phyloP scores from a whole-genome alignment of 352 stramenopile species.

The Phytophthora capsici region DNA sequence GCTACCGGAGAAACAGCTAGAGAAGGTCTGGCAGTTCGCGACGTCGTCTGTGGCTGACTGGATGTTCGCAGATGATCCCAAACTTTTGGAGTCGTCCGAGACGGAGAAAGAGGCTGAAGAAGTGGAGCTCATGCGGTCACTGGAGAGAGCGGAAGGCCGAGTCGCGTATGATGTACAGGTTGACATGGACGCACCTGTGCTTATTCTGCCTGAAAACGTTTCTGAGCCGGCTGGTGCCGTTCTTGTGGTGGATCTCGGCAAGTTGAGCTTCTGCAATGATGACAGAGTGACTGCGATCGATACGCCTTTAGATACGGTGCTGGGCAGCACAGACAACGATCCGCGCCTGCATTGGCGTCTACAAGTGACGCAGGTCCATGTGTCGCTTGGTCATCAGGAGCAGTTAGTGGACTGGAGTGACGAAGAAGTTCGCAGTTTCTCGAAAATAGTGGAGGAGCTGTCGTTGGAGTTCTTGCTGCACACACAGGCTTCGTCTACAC shows the following conservation, averaged over 20 bases:
- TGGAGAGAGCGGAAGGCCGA: constrained; percentile 37
- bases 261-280: constrained; percentile 68
- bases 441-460: constrained; percentile 66
- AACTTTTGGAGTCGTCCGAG: constrained; percentile 19
- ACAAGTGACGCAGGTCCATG: constrained; percentile 65
- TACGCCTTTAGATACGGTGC: constrained; percentile 1
- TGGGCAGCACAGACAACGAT: constrained; percentile 6
- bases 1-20: constrained; percentile 69
- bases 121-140: constrained; percentile 42
- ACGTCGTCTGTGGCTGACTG: constrained; percentile 84
- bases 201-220: constrained; percentile 71
- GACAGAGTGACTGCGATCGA: constrained; percentile 28
- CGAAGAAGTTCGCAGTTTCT: constrained; percentile 43
- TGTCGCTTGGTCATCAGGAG: constrained; percentile 56
- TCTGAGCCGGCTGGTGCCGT: constrained; percentile 44
- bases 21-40: constrained; percentile 82
- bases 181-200: constrained; percentile 76
- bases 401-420: constrained; percentile 47
- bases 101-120: constrained; percentile 49
- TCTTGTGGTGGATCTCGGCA: constrained; percentile 76
- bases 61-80: constrained; percentile 75
- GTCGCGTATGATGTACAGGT: constrained; percentile 70
- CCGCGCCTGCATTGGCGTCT: constrained; percentile 63
- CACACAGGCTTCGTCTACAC: constrained; percentile 41
- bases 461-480: constrained; percentile 63